These are phyloP conservation scores for Cicer yamashitae DNA, from an alignment of 306 rosid species.

Conservation along the genomic window DNA sequence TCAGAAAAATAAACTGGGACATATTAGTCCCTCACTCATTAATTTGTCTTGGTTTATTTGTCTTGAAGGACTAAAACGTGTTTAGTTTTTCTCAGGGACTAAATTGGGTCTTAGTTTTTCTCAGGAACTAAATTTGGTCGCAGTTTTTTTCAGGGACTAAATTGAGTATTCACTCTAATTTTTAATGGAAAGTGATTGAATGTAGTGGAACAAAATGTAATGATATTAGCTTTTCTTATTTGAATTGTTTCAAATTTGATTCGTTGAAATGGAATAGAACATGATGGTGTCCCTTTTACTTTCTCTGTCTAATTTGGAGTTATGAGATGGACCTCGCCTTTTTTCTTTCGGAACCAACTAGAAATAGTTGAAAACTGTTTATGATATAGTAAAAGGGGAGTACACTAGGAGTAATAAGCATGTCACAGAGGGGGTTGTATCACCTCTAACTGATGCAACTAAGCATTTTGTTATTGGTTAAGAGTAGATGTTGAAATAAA, in stretches of 20 bases:
- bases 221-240: neutral
- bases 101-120: too few relatives aligned
- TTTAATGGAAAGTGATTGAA: neutral
- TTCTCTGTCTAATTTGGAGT: neutral
- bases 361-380: constrained; percentile 1
- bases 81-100: too few relatives aligned
- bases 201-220: neutral
- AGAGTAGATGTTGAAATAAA: neutral
- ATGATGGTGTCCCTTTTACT: neutral
- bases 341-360: neutral
- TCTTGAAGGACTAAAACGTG: too few relatives aligned
- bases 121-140: too few relatives aligned
- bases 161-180: too few relatives aligned
- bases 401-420: neutral
- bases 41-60: too few relatives aligned
- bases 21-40: too few relatives aligned
- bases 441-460: neutral
- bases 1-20: too few relatives aligned
- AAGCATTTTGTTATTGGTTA: neutral
- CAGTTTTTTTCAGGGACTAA: too few relatives aligned
- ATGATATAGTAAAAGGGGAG: neutral
- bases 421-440: neutral
- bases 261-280: neutral
- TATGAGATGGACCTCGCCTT: neutral
- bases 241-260: neutral